Conservation (phyloP, 768 basidiomycete genomes). For the Cyclocybe cylindracea region DNA sequence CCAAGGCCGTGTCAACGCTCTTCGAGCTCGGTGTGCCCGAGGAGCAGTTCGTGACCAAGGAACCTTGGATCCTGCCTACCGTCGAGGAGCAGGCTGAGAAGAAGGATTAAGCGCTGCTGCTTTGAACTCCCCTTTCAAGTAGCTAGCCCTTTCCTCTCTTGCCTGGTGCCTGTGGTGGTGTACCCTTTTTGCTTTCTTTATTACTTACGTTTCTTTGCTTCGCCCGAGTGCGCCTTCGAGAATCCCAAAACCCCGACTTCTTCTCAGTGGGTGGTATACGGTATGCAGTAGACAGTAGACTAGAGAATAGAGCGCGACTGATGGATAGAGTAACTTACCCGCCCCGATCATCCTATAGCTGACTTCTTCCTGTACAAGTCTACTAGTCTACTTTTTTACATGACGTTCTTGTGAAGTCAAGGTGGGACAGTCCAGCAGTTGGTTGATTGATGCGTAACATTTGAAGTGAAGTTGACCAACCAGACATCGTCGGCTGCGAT, state of each 20-base stretch:
- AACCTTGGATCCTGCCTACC: conserved; percentile 76
- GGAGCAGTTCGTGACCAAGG: conserved; percentile 69
- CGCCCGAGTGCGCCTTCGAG: not conserved
- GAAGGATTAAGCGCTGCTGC: conserved; percentile 5
- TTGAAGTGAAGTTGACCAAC: no score
- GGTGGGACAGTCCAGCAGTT: no score
- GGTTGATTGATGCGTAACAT: no score
- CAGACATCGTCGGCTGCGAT: no score
- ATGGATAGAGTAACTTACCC: not conserved
- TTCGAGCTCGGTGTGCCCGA: conserved; percentile 94
- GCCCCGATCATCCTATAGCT: not conserved
- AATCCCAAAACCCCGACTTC: not conserved
- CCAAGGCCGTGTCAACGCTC: conserved; percentile 71
- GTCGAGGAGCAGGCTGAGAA: conserved; percentile 42
- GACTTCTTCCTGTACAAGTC: no score
- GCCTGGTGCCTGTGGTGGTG: no score
- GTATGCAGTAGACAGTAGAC: not conserved
- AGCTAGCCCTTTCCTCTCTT: no score
- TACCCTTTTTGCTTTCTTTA: no score
- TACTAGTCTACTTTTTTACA: no score
- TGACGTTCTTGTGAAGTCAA: no score
- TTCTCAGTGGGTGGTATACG: not conserved
- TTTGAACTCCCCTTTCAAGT: no score
- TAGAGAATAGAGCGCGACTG: not conserved
- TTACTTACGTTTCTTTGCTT: no score